Conservation (phyloP, 768 basidiomycete species). For the Tephrocybe rancida region DNA sequence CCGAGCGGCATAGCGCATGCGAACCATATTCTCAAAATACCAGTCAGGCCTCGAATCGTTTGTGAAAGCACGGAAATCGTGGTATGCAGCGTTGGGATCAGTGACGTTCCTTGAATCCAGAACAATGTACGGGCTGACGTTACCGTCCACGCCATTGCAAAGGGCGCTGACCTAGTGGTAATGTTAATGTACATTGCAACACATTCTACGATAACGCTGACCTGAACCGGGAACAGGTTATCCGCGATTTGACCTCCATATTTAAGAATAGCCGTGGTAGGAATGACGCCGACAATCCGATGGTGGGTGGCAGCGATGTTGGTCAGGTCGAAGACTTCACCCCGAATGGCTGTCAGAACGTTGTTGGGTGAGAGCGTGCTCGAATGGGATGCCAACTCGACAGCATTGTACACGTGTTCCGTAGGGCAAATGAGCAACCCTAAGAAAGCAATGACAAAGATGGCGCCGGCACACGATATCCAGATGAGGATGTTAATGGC, state of each 20-base stretch:
- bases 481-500: constrained; percentile 95
- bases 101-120: constrained; percentile 78
- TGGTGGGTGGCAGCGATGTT: constrained; percentile 66
- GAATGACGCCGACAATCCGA: constrained; percentile 71
- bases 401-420: constrained; percentile 84
- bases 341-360: constrained; percentile 82
- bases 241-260: constrained; percentile 83
- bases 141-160: constrained; percentile 83
- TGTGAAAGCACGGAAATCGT: constrained; percentile 91
- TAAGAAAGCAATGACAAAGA: constrained; percentile 92
- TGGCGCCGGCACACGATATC: constrained; percentile 85
- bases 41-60: constrained; percentile 95
- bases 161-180: constrained; percentile 78
- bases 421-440: constrained; percentile 92
- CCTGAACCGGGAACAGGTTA: constrained; percentile 92
- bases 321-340: constrained; percentile 92
- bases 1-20: constrained; percentile 88
- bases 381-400: constrained; percentile 79
- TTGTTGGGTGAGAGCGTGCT: constrained; percentile 64
- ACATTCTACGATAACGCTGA: too few relatives aligned
- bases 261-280: constrained; percentile 71
- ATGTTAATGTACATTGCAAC: not conserved
- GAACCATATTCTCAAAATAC: constrained; percentile 95
- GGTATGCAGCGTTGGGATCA: constrained; percentile 79
- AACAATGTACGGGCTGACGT: constrained; percentile 82